Conservation (phyloP, 1,284 basidiomycete genomes). For the Prillingera fragicola region DNA sequence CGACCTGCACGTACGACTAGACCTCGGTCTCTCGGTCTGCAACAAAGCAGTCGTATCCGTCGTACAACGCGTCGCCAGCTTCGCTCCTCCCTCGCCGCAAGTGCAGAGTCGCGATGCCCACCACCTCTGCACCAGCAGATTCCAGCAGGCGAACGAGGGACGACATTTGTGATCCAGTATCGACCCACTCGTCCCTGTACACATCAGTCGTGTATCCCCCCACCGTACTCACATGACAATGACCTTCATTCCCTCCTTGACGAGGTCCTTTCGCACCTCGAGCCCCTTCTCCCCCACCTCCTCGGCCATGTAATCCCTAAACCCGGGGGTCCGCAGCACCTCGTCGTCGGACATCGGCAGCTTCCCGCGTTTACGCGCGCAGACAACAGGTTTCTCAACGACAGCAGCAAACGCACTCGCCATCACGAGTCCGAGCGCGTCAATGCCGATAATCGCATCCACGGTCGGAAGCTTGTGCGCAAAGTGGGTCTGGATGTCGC, state of each 20-base stretch:
- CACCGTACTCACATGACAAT: slow-evolving; percentile 12
- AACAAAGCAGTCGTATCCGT: slow-evolving; percentile 11
- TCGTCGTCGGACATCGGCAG: slow-evolving; percentile 6
- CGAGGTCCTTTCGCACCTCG: slow-evolving; percentile 11
- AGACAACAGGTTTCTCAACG: slow-evolving; percentile 3
- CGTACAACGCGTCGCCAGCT: slow-evolving; percentile 7
- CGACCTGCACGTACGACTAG: too few species aligned
- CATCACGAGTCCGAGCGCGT: slow-evolving; percentile 12
- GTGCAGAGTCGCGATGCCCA: slow-evolving; percentile 13
- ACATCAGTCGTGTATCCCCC: background rate
- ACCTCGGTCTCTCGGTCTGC: too few species aligned
- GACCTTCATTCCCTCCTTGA: slow-evolving; percentile 11
- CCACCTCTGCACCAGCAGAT: slow-evolving; percentile 1
- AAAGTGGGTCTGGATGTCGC: slow-evolving; percentile 9
- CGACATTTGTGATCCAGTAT: slow-evolving; percentile 13
- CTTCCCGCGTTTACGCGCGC: slow-evolving; percentile 14
- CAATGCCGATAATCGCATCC: slow-evolving; percentile 14
- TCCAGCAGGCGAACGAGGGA: slow-evolving; percentile 6
- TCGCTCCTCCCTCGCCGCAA: slow-evolving; percentile 4
- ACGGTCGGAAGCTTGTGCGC: background rate
- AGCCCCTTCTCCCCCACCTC: slow-evolving; percentile 8
- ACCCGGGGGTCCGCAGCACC: background rate
- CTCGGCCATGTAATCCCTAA: slow-evolving; percentile 5
- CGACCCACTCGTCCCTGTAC: slow-evolving; percentile 19
- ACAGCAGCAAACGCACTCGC: slow-evolving; percentile 5